Conservation (phyloP, 2,329 filamentous ascomycete genomes). For the Elsinoe batatas region DNA sequence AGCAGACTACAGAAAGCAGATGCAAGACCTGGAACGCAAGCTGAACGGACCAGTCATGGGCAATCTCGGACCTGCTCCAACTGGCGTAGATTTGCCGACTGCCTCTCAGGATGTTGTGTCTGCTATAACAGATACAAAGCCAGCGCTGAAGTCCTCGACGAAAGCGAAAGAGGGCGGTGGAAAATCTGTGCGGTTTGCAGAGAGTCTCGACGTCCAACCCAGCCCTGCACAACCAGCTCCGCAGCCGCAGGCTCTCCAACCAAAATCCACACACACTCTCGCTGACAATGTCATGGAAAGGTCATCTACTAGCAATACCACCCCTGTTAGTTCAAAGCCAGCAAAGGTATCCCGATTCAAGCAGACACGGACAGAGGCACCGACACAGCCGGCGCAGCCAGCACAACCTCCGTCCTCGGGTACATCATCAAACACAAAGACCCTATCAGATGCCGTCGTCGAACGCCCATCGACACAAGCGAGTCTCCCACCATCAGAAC, state of each 20-base stretch:
- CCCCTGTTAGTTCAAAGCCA: slow-evolving; percentile 17
- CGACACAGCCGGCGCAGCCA: no score
- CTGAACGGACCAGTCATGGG: slow-evolving; percentile 52
- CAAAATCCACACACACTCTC: slow-evolving; percentile 27
- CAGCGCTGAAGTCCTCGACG: slow-evolving; percentile 21
- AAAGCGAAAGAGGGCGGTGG: slow-evolving; percentile 37
- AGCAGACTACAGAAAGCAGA: slow-evolving; percentile 66
- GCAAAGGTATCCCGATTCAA: slow-evolving; percentile 35
- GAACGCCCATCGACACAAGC: slow-evolving; percentile 36
- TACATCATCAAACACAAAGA: slow-evolving; percentile 16
- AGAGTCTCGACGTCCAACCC: slow-evolving; percentile 58
- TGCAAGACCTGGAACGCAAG: slow-evolving; percentile 75
- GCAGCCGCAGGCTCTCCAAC: slow-evolving; percentile 22
- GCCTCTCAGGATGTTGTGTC: neutral
- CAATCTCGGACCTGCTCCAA: slow-evolving; percentile 44
- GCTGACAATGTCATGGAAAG: slow-evolving; percentile 38
- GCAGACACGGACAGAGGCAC: slow-evolving; percentile 16
- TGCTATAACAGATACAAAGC: neutral
- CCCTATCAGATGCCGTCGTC: slow-evolving; percentile 50
- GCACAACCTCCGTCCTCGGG: neutral
- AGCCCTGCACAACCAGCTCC: slow-evolving; percentile 15
- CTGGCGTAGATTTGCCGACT: neutral
- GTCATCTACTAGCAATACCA: neutral
- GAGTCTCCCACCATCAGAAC: slow-evolving; percentile 30
- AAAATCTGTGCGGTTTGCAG: slow-evolving; percentile 76